These are phyloP conservation scores for Aureobasidium namibiae DNA, from an alignment of 2,329 filamentous ascomycete species.

Conservation along the genomic window DNA sequence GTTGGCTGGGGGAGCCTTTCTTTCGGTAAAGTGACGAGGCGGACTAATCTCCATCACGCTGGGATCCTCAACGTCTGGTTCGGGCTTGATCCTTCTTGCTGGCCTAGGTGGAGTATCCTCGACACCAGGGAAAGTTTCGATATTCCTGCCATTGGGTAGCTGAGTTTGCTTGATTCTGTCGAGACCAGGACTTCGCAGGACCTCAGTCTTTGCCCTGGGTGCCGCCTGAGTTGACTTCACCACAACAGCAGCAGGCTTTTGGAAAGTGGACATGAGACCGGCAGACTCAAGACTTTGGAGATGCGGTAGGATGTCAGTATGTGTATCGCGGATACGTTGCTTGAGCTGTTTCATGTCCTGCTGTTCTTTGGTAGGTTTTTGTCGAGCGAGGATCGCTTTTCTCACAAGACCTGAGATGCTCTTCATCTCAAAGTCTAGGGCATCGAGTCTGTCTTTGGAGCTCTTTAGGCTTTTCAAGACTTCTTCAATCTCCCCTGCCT, in stretches of 20 bases:
- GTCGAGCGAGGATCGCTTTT: conserved; percentile 12
- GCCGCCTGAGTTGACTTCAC: conserved; percentile 24
- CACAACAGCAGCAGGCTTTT: conserved; percentile 4
- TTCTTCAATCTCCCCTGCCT: conserved; percentile 1
- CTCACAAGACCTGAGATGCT: conserved; percentile 5
- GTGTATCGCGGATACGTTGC: conserved; percentile 7
- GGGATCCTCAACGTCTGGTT: conserved; percentile 3
- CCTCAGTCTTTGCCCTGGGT: not conserved
- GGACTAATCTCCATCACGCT: conserved; percentile 10
- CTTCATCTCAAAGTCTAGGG: conserved; percentile 7
- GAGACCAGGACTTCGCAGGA: conserved; percentile 17
- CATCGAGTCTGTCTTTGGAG: not conserved
- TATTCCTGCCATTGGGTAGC: conserved; percentile 3
- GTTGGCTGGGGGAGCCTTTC: not conserved
- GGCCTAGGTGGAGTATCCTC: conserved; percentile 16
- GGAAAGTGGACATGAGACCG: not conserved
- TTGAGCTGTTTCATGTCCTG: conserved; percentile 11
- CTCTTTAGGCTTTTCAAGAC: conserved; percentile 1
- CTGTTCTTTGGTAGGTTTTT: conserved; percentile 9
- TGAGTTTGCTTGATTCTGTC: conserved; percentile 28
- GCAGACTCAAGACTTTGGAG: conserved; percentile 3
- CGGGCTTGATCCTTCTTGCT: not conserved
- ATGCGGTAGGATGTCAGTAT: conserved; percentile 7
- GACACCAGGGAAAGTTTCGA: conserved; percentile 12
- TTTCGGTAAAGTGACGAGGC: not conserved